Evolutionary conservation across 2,329 filamentous ascomycete species (phyloP).

Genomic region (Colletotrichum australisinense): DNA sequence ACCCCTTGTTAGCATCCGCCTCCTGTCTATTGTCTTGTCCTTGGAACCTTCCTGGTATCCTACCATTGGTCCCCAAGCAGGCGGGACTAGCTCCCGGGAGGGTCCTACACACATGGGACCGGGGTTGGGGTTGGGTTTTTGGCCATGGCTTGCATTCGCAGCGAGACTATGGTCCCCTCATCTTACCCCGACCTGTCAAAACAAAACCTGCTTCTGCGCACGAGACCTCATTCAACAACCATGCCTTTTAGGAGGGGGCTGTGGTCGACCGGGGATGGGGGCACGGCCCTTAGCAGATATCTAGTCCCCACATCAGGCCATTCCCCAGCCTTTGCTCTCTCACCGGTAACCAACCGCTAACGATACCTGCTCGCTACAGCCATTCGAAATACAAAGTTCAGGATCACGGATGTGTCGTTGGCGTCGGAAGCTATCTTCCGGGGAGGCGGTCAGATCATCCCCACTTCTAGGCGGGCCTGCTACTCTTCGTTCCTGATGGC

Average conservation of each 20-base stretch:
- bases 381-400: conserved; percentile 98
- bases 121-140: conserved; percentile 23
- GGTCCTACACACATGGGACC: conserved; percentile 26
- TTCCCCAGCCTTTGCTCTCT: conserved; percentile 8
- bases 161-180: conserved; percentile 1
- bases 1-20: conserved; percentile 26
- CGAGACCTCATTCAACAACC: conserved; percentile 19
- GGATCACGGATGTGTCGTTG: conserved; percentile 89
- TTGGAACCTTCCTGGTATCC: conserved; percentile 3
- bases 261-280: conserved; percentile 28
- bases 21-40: conserved; percentile 20
- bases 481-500: conserved; percentile 99
- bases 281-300: conserved; percentile 21
- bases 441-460: conserved; percentile 96
- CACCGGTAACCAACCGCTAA: conserved; percentile 40
- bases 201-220: conserved; percentile 29
- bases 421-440: conserved; percentile 93
- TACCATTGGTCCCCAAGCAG: conserved; percentile 23
- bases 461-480: conserved; percentile 89
- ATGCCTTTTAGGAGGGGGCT: conserved; percentile 18
- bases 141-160: conserved; percentile 32
- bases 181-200: conserved; percentile 11
- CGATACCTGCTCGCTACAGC: conserved; percentile 60
- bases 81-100: conserved; percentile 15
- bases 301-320: conserved; percentile 26